These are phyloP conservation scores for Lentithecium fluviatile DNA, from an alignment of 495 filamentous ascomycete species.

Conservation along the genomic window DNA sequence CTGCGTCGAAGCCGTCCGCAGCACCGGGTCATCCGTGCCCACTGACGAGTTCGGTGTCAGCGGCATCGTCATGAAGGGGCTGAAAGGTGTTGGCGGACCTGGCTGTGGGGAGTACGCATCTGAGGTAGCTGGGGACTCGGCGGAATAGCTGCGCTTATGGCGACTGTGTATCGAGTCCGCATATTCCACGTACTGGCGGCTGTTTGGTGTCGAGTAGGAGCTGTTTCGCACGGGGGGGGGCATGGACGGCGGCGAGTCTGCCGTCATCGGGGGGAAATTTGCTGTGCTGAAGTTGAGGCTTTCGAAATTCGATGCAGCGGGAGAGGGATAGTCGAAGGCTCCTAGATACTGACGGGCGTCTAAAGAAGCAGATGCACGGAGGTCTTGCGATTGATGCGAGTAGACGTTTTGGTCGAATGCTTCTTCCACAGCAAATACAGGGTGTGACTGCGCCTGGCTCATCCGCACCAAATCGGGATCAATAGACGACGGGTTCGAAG, in stretches of 20 bases:
- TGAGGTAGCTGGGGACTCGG: constrained; percentile 21
- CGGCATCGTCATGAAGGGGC: constrained; percentile 28
- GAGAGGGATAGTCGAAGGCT: constrained; percentile 27
- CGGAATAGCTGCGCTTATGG: constrained; percentile 32
- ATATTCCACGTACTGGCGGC: constrained; percentile 15
- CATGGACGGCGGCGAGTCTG: constrained; percentile 30
- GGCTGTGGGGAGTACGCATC: constrained; percentile 30
- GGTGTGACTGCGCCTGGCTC: constrained; percentile 23
- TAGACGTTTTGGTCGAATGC: constrained; percentile 10
- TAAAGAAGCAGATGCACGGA: constrained; percentile 24
- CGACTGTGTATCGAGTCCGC: constrained; percentile 12
- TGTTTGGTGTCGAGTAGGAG: constrained; percentile 2
- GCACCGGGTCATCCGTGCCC: constrained; percentile 23
- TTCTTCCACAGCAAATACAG: constrained; percentile 7
- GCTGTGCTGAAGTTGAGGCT: constrained; percentile 6
- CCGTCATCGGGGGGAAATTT: constrained; percentile 1
- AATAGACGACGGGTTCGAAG: constrained; percentile 24
- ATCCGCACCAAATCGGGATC: constrained; percentile 33
- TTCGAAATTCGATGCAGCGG: constrained; percentile 24
- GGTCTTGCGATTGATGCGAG: neutral
- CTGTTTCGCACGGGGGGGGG: constrained; percentile 24
- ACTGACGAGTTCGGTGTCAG: constrained; percentile 35
- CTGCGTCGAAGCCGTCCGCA: constrained; percentile 9
- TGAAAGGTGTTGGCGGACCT: constrained; percentile 33
- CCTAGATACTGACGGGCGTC: constrained; percentile 19